Percentiles rank a stretch among this genome's conserved stretches.
Conservation (phyloP, 2,329 filamentous ascomycete genomes). For the Ascosphaera apis region DNA sequence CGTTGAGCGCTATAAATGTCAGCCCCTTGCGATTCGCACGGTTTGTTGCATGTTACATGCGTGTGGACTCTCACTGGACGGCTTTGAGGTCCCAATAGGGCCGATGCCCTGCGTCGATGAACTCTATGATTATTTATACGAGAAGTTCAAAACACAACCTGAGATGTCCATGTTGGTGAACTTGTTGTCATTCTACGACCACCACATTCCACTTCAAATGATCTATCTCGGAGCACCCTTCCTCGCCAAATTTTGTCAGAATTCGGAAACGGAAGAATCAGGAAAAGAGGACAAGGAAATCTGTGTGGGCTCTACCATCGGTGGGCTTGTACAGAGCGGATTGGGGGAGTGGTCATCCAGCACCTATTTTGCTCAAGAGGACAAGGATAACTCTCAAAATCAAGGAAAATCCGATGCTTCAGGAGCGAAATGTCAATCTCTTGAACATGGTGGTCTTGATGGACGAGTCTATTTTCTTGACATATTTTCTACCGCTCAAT, state of each 20-base stretch:
- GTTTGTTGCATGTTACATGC: slow-evolving; percentile 38
- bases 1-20: slow-evolving; percentile 37
- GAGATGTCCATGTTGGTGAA: slow-evolving; percentile 42
- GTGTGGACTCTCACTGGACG: slow-evolving; percentile 36
- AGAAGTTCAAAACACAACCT: slow-evolving; percentile 16
- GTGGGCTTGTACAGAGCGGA: slow-evolving; percentile 12
- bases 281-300: no score
- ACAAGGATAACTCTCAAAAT: no score
- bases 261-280: slow-evolving; percentile 8
- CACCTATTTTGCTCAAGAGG: no score
- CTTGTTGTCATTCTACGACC: slow-evolving; percentile 40
- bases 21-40: slow-evolving; percentile 46
- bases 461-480: no score
- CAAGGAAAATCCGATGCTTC: no score
- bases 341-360: no score
- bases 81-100: slow-evolving; percentile 32
- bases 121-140: slow-evolving; percentile 25
- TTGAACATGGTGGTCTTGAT: no score
- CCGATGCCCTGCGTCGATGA: slow-evolving; percentile 28
- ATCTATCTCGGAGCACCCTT: slow-evolving; percentile 27
- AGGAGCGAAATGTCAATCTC: no score
- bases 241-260: slow-evolving; percentile 12
- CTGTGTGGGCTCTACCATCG: slow-evolving; percentile 11
- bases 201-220: slow-evolving; percentile 43
- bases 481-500: no score